A percentile compares a stretch with the other conserved stretches of the same genome.
Evolutionary conservation across 129 eudicot species (phyloP).

Genomic region (Saposhnikovia divaricata): DNA sequence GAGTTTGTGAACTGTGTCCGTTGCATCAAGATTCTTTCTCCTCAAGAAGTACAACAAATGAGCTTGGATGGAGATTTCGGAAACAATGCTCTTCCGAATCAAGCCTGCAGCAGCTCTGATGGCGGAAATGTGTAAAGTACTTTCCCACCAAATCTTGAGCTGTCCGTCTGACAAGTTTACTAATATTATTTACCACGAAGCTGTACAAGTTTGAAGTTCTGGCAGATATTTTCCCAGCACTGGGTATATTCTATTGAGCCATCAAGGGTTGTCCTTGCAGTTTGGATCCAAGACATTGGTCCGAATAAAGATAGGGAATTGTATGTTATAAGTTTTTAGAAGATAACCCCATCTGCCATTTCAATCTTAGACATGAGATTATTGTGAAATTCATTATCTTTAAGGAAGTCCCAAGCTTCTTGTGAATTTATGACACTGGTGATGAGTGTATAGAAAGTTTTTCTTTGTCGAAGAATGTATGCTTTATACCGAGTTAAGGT

Average conservation of each 20-base stretch:
- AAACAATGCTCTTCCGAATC: slow-evolving; percentile 52
- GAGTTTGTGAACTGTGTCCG: slow-evolving; percentile 86
- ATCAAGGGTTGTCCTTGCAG: not conserved
- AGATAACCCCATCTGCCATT: slow-evolving; percentile 1
- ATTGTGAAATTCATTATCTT: not conserved
- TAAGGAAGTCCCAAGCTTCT: not conserved
- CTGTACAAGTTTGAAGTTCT: slow-evolving; percentile 2
- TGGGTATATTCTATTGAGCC: slow-evolving; percentile 8
- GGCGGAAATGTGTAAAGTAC: slow-evolving; percentile 59
- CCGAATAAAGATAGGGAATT: not conserved
- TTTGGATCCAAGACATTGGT: not conserved
- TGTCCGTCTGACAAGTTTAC: slow-evolving; percentile 18
- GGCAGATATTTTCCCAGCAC: slow-evolving; percentile 16
- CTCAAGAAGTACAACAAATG: slow-evolving; percentile 93
- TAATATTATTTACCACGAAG: slow-evolving; percentile 10
- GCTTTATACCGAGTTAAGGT: not conserved
- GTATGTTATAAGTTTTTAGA: not conserved
- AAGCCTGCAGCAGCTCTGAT: slow-evolving; percentile 88
- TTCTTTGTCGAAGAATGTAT: not conserved
- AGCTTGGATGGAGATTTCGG: slow-evolving; percentile 94
- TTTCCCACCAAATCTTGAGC: slow-evolving; percentile 7
- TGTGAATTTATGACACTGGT: not conserved
- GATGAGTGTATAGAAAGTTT: slow-evolving; percentile 4
- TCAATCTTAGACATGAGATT: not conserved
- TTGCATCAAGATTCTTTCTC: slow-evolving; percentile 82